phyloP scores from a whole-genome alignment of 192 early-diverging fungal genomes.

The Linnemannia hyalina region DNA sequence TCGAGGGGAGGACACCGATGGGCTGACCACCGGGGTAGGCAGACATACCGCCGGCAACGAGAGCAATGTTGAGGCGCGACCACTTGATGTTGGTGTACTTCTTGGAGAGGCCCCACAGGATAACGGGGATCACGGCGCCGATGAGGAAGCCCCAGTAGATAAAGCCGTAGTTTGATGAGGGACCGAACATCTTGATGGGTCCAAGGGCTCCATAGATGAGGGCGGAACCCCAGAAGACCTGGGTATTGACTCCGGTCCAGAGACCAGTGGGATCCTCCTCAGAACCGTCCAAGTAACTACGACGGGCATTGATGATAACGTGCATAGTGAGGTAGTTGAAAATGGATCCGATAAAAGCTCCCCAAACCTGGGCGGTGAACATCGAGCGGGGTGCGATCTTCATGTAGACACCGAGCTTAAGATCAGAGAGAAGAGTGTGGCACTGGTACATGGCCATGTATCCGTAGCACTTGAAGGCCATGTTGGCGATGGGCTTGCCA shows the following conservation, averaged over 20 bases:
- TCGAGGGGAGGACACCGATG: slow-evolving; percentile 32
- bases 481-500: slow-evolving; percentile 64
- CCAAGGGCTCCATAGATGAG: slow-evolving; percentile 83
- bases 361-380: slow-evolving; percentile 70
- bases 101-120: slow-evolving; percentile 67
- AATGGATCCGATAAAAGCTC: slow-evolving; percentile 62
- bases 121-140: slow-evolving; percentile 66
- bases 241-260: slow-evolving; percentile 59
- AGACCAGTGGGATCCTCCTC: slow-evolving; percentile 56
- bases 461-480: slow-evolving; percentile 71
- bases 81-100: slow-evolving; percentile 57
- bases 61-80: slow-evolving; percentile 64
- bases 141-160: slow-evolving; percentile 56
- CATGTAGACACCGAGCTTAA: slow-evolving; percentile 82
- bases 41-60: slow-evolving; percentile 58
- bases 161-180: slow-evolving; percentile 54
- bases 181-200: slow-evolving; percentile 70
- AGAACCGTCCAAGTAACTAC: slow-evolving; percentile 42
- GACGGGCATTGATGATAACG: slow-evolving; percentile 39
- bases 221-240: slow-evolving; percentile 71
- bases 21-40: slow-evolving; percentile 61
- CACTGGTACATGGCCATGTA: slow-evolving; percentile 78
- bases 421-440: slow-evolving; percentile 75
- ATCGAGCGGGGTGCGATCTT: slow-evolving; percentile 79
- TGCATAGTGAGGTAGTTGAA: slow-evolving; percentile 60